Conservation (phyloP, 345 rosid genomes). For the Gossypium thurberi region DNA sequence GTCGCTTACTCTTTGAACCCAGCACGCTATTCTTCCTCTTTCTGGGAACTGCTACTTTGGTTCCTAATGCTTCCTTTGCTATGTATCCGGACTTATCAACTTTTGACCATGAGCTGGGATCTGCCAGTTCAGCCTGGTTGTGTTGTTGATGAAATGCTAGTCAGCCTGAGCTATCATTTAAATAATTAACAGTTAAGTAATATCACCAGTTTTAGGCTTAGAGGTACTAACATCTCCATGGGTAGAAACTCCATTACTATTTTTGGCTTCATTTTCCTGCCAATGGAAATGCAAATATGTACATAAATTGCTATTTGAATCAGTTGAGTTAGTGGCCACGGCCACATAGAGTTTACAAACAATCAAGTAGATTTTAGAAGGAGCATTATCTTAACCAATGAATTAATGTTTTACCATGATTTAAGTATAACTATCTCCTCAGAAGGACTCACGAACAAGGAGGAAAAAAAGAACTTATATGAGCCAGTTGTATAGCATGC, state of each 20-base stretch:
- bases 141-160: constrained; percentile 26
- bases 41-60: constrained; percentile 38
- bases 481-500: neutral
- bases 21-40: constrained; percentile 66
- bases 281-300: constrained; percentile 16
- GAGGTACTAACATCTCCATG: constrained; percentile 56
- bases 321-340: neutral
- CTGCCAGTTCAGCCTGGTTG: constrained; percentile 61
- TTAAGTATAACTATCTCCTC: neutral
- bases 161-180: constrained; percentile 17
- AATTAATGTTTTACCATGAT: neutral
- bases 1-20: constrained; percentile 75
- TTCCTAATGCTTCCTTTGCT: constrained; percentile 63
- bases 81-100: constrained; percentile 63
- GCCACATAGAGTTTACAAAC: neutral
- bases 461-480: neutral
- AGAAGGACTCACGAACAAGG: neutral
- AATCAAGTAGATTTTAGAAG: neutral
- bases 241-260: constrained; percentile 33
- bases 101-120: constrained; percentile 56
- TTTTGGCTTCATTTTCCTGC: constrained; percentile 66
- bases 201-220: constrained; percentile 22
- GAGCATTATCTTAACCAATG: neutral
- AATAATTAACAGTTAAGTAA: constrained; percentile 26
- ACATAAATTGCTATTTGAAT: neutral